Evolutionary conservation across 352 stramenopile genomes (phyloP).

Genomic region (Phytophthora brassicae): DNA sequence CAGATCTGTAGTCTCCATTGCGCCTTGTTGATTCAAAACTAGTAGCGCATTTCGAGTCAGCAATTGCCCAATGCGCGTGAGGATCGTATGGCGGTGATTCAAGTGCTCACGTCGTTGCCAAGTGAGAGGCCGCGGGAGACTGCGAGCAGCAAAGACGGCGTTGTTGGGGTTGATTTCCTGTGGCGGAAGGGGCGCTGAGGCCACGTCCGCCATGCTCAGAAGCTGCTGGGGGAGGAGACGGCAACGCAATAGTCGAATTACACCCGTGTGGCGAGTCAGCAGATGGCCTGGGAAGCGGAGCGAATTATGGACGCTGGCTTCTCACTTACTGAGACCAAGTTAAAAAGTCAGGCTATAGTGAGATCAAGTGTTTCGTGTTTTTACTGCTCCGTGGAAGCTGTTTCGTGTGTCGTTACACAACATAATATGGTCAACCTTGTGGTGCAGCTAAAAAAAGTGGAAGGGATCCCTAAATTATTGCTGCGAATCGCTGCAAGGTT

Average conservation of each 20-base stretch:
- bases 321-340: not conserved
- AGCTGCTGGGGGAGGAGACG: too few species aligned
- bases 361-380: not conserved
- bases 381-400: not conserved
- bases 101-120: slow-evolving; percentile 80
- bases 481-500: too few species aligned
- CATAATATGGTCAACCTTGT: too few species aligned
- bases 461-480: too few species aligned
- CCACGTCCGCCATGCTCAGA: slow-evolving; percentile 25
- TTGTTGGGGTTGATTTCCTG: slow-evolving; percentile 72
- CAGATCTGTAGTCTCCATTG: slow-evolving; percentile 13
- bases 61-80: slow-evolving; percentile 65
- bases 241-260: too few species aligned
- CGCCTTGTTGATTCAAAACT: too few species aligned
- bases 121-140: slow-evolving; percentile 76
- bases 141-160: slow-evolving; percentile 65
- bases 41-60: slow-evolving; percentile 59
- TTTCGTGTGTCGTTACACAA: not conserved
- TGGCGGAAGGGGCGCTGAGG: slow-evolving; percentile 44
- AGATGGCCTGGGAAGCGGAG: slow-evolving; percentile 4
- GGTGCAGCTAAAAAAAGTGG: too few species aligned
- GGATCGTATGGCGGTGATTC: slow-evolving; percentile 65
- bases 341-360: not conserved
- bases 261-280: too few species aligned
- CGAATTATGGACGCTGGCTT: slow-evolving; percentile 3